A percentile compares a stretch with the other conserved stretches of the same genome.
Evolutionary conservation across 73 alveolate species (phyloP).

Genomic region (Paraurostyla sp.): DNA sequence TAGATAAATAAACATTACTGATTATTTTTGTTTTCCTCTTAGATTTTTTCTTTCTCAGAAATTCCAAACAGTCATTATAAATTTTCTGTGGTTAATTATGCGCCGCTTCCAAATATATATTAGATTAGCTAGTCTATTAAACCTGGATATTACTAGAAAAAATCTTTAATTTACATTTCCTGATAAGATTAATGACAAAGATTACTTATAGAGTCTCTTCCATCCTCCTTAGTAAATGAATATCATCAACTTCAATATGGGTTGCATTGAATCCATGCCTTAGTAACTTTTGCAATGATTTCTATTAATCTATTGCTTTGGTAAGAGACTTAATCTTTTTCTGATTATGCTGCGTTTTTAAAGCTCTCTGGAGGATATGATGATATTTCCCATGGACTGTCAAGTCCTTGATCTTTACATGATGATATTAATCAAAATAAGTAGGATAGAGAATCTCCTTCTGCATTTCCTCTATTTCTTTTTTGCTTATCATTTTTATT

Average conservation of each 20-base stretch:
- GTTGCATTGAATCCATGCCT: conserved; percentile 58
- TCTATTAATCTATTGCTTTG: conserved; percentile 8
- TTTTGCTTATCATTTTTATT: conserved; percentile 21
- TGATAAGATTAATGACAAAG: no score
- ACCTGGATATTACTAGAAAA: neutral
- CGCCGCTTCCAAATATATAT: no score
- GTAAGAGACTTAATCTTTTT: conserved; percentile 17
- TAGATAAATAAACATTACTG: no score
- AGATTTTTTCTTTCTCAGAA: no score
- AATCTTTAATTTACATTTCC: neutral
- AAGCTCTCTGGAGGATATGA: neutral
- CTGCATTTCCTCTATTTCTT: conserved; percentile 18
- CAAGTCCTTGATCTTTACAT: conserved; percentile 36
- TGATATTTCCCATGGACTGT: conserved; percentile 30
- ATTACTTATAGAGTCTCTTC: conserved; percentile 25
- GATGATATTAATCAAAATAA: conserved; percentile 36
- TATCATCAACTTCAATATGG: conserved; percentile 40
- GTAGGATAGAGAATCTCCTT: conserved; percentile 53
- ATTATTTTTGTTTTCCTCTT: no score
- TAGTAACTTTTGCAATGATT: conserved; percentile 10
- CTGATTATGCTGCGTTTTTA: conserved; percentile 31
- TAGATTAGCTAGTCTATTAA: neutral
- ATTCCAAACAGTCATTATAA: no score
- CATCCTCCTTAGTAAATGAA: conserved; percentile 43
- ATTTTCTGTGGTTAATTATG: no score